These are phyloP conservation scores for Chlorella sp. DNA, from an alignment of 139 green algal species.

Conservation along the genomic window DNA sequence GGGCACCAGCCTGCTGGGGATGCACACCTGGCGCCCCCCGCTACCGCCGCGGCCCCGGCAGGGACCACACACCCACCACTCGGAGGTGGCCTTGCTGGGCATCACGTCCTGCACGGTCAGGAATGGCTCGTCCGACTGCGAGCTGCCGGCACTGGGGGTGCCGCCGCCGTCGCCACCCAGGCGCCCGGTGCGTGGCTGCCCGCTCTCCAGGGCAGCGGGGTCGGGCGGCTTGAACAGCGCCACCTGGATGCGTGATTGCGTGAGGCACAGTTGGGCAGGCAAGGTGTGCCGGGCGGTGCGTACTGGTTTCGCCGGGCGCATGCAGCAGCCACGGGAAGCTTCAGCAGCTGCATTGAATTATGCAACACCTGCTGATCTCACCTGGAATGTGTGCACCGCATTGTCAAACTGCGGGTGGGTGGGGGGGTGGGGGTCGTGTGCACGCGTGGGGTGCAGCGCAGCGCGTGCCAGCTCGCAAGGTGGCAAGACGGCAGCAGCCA, in stretches of 20 bases:
- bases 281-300: no score
- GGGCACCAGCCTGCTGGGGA: no score
- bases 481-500: no score
- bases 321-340: background rate
- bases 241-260: background rate
- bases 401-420: no score
- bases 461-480: no score
- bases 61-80: slow-evolving; percentile 12
- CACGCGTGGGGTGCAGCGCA: no score
- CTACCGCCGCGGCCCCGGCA: no score
- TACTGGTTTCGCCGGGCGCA: background rate
- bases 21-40: no score
- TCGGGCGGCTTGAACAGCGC: slow-evolving; percentile 17
- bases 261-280: background rate
- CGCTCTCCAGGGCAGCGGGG: background rate
- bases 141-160: background rate
- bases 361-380: background rate
- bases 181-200: no score
- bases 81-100: background rate
- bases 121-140: background rate
- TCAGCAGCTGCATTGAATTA: background rate
- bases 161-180: background rate
- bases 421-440: no score
- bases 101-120: slow-evolving; percentile 4
- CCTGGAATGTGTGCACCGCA: slow-evolving; percentile 1